Conservation (phyloP, 805 yeast species). For the Metschnikowia reukaufii region DNA sequence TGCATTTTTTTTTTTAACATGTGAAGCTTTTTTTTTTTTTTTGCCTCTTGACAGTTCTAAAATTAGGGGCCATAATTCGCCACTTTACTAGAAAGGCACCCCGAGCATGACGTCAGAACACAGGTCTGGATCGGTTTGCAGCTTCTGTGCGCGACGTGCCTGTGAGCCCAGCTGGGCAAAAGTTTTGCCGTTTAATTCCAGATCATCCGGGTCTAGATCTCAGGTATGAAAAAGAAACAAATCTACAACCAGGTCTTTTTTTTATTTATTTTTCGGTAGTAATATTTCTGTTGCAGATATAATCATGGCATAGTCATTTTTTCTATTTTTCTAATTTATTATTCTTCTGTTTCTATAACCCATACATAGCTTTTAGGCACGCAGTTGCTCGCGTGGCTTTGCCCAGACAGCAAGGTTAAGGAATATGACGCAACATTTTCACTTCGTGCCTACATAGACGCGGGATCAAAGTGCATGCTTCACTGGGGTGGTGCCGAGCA, state of each 20-base stretch:
- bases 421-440: slow-evolving; percentile 5
- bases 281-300: too few species aligned
- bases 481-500: neutral
- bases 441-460: slow-evolving; percentile 8
- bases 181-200: neutral
- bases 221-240: neutral
- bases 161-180: neutral
- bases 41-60: neutral
- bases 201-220: slow-evolving; percentile 1
- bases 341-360: too few species aligned
- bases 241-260: too few species aligned
- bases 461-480: slow-evolving; percentile 2
- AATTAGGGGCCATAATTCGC: neutral
- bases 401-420: slow-evolving; percentile 4
- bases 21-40: too few species aligned
- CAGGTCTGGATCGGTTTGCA: slow-evolving; percentile 2
- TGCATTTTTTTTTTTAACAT: too few species aligned
- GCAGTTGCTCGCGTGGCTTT: too few species aligned
- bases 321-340: too few species aligned
- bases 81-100: neutral
- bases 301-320: too few species aligned
- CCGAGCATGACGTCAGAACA: slow-evolving; percentile 4
- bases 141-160: slow-evolving; percentile 5
- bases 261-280: too few species aligned
- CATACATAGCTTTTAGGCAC: too few species aligned